phyloP scores from a whole-genome alignment of 78 protist species.

The Capsaspora owczarzaki region DNA sequence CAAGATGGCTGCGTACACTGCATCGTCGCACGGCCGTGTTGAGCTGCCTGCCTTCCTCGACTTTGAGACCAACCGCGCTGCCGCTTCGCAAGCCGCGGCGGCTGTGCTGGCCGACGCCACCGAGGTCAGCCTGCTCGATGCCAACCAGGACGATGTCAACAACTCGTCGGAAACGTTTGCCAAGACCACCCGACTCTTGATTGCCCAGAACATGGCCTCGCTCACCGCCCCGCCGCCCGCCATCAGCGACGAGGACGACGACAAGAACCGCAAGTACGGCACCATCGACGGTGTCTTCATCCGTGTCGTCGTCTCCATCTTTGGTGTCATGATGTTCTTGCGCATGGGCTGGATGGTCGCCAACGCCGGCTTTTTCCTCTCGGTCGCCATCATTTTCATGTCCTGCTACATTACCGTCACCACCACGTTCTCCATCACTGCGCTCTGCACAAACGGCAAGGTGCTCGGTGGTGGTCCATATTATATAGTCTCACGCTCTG shows the following conservation, averaged over 20 bases:
- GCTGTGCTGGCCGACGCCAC: no score
- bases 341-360: slow-evolving; percentile 66
- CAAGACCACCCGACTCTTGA: no score
- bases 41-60: no score
- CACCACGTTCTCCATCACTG: slow-evolving; percentile 68
- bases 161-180: no score
- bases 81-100: no score
- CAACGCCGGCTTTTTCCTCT: slow-evolving; percentile 8
- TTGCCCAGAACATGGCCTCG: slow-evolving; percentile 1
- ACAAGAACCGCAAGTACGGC: slow-evolving; percentile 11
- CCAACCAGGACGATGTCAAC: no score
- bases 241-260: neutral
- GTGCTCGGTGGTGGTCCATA: slow-evolving; percentile 76
- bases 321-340: slow-evolving; percentile 38
- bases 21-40: no score
- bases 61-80: no score
- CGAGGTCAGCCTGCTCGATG: no score
- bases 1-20: no score
- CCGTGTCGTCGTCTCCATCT: neutral
- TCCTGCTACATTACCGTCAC: slow-evolving; percentile 18
- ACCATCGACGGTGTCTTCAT: slow-evolving; percentile 25
- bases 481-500: slow-evolving; percentile 56
- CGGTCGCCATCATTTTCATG: neutral
- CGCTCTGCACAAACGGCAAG: slow-evolving; percentile 80
- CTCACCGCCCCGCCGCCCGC: neutral